Evolutionary conservation across 805 yeast genomes (phyloP), one percentile per base, ranked within the genome.

Genomic region (Candida montana): DNA sequence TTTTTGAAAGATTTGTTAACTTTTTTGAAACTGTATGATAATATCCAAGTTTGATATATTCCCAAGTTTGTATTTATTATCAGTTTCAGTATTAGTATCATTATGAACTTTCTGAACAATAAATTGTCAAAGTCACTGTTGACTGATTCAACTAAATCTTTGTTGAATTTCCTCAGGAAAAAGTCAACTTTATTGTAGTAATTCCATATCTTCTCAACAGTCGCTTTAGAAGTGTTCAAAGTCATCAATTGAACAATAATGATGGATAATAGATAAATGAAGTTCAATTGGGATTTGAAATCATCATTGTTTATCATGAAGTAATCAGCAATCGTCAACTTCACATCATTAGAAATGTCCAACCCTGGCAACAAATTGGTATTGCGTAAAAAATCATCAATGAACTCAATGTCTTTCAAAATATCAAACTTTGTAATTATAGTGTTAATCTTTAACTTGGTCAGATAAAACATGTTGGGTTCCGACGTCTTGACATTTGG

Each of bases 1-100:
- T 31, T 28, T 7, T 33, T 35, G 9, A 11, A 7, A 2, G 33
- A 12, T 13, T 21, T 27, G 9, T 7, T 5, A 10, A 31, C 23
- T 21, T 28, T 28, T 8, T 21, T 21, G 45, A 54, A 26, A 9
- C 11, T 26, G n/a, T 26, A 11, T 26, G 29, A 26, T 5, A 26
- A 51, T 6, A 52, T 32, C 3, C 13, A 8, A 12, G 39, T 36
- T 31, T 51, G 46, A 31, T 44, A 46, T 2, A 50, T 35, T 1
- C 50, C 54, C 5, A 54, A 20, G 8, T 47, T 47, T 17, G 52
- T 32, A 37, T 53, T 50, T 3, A 53, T 47, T 37, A 50, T 47
- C 3, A 51, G 46, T 26, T 45, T 24, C 2, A 51, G 40, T 10
- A 35, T 44, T 11, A 50, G 15, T 10, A 33, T 15, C 12, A 24